Percentiles rank a stretch among this genome's conserved stretches.
These are phyloP conservation scores for Eremothecium coryli DNA, from an alignment of 1,139 yeast genomes.

Conservation along the genomic window DNA sequence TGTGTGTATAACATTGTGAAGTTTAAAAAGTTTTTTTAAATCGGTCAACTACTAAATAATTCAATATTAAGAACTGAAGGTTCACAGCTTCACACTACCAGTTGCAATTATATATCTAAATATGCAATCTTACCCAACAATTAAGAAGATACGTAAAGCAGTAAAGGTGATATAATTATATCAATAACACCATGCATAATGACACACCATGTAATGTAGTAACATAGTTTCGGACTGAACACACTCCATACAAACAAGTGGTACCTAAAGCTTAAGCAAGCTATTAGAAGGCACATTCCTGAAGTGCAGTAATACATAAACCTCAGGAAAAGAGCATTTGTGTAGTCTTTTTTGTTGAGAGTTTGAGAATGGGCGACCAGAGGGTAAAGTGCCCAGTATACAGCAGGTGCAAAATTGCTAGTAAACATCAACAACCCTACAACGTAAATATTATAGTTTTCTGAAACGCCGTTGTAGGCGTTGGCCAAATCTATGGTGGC, in stretches of 20 bases:
- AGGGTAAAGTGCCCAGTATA: conserved; percentile 67
- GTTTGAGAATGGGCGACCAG: conserved; percentile 33
- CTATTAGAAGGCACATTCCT: conserved; percentile 50
- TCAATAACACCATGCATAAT: conserved; percentile 35
- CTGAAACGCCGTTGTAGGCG: conserved; percentile 77
- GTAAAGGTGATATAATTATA: conserved; percentile 20
- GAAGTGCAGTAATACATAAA: conserved; percentile 48
- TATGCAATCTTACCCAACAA: too few species aligned
- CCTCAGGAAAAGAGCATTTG: conserved; percentile 14
- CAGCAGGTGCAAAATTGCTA: conserved; percentile 77
- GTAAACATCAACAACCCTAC: conserved; percentile 76
- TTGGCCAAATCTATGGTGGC: conserved; percentile 86
- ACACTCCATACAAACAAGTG: conserved; percentile 97
- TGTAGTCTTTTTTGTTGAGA: conserved; percentile 23
- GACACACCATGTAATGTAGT: conserved; percentile 67
- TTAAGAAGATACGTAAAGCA: conserved; percentile 3
- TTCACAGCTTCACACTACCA: too few species aligned
- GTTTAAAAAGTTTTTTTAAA: too few species aligned
- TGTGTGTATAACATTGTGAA: too few species aligned
- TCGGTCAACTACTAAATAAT: too few species aligned
- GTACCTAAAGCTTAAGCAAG: conserved; percentile 68
- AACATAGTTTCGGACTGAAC: conserved; percentile 84
- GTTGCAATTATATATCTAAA: too few species aligned
- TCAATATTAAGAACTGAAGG: too few species aligned
- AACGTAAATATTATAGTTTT: conserved; percentile 52